Conservation (phyloP, 495 filamentous ascomycete species). For the Niebla homalea region DNA sequence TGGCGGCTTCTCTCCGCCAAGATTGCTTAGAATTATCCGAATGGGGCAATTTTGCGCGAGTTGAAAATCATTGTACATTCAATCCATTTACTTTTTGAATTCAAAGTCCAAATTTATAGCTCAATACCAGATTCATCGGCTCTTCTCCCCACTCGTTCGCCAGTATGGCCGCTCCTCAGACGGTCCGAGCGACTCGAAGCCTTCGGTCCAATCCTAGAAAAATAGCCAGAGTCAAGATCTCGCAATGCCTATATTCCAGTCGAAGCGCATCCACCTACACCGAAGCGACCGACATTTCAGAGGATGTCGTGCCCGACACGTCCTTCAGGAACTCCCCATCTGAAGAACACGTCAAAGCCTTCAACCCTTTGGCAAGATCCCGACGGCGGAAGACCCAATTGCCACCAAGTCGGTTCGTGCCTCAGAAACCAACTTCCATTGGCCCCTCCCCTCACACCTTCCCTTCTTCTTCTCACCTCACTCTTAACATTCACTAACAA, state of each 20-base stretch:
- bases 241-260: constrained; percentile 1
- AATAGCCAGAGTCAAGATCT: no score
- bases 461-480: neutral
- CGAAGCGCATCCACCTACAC: constrained; percentile 14
- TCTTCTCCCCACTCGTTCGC: no score
- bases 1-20: no score
- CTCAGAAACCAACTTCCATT: neutral
- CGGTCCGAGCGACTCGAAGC: no score
- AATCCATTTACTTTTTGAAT: no score
- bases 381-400: constrained; percentile 41
- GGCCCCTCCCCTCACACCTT: neutral
- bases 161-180: no score
- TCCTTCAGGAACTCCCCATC: constrained; percentile 25
- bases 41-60: no score
- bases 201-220: no score
- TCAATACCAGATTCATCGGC: no score
- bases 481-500: constrained; percentile 11
- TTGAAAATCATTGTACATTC: no score
- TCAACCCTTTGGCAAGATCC: constrained; percentile 43
- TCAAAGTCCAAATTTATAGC: no score
- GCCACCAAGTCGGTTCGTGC: constrained; percentile 51
- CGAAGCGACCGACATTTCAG: constrained; percentile 18
- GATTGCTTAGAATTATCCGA: no score
- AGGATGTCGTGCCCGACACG: constrained; percentile 27
- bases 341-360: constrained; percentile 30